Evolutionary conservation across 331 rosid species (phyloP).

Genomic region (Malus hybrid): DNA sequence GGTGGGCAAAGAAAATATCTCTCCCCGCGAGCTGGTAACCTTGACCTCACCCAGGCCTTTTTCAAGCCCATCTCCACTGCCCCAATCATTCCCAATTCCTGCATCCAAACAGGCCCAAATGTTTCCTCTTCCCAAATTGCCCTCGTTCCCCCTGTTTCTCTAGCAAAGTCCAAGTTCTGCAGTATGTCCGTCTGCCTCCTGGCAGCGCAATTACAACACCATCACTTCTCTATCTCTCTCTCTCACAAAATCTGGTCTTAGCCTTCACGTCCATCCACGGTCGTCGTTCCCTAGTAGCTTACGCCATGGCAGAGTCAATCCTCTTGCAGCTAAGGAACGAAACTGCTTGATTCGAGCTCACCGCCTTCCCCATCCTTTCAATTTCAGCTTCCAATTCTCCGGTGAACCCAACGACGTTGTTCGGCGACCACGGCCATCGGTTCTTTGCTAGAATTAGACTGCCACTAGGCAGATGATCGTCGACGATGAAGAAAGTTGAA

Average conservation of each 20-base stretch:
- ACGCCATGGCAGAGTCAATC: constrained; percentile 37
- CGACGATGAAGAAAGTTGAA: constrained; percentile 62
- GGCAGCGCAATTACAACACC: no score
- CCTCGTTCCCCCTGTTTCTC: constrained; percentile 11
- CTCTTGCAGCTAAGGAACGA: constrained; percentile 65
- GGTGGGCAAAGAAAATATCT: not conserved
- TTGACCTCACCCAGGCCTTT: not conserved
- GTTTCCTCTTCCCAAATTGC: constrained; percentile 17
- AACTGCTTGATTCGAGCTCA: constrained; percentile 63
- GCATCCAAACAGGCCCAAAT: constrained; percentile 14
- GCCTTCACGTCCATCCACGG: not conserved
- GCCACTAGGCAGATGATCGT: constrained; percentile 36
- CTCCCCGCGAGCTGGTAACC: not conserved
- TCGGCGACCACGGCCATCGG: constrained; percentile 26
- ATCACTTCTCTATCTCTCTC: no score
- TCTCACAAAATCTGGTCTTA: not conserved
- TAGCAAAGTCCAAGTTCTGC: constrained; percentile 17
- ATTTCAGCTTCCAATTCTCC: constrained; percentile 30
- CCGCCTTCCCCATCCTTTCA: constrained; percentile 51
- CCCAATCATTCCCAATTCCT: not conserved
- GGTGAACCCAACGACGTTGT: constrained; percentile 11
- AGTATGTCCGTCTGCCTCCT: constrained; percentile 1
- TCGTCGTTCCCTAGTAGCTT: not conserved
- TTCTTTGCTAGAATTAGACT: constrained; percentile 77
- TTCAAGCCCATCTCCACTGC: not conserved